Evolutionary conservation across 139 green algal genomes (phyloP), one percentile per base, ranked within the genome.

Genomic region (Chlorella ohadii): DNA sequence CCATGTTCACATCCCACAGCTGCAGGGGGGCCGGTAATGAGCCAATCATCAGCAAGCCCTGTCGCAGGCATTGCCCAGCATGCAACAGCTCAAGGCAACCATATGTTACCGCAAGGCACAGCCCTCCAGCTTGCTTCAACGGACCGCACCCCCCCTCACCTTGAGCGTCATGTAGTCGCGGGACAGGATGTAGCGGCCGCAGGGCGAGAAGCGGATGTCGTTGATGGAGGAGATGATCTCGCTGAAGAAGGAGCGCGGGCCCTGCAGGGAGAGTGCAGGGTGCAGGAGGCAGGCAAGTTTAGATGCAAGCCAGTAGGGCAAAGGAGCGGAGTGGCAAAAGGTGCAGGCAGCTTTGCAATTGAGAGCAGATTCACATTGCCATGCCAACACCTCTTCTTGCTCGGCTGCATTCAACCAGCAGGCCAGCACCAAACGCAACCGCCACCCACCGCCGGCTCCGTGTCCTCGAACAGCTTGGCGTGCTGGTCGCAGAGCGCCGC

Each of bases 91-190:
- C n/a, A n/a, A n/a, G n/a, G n/a, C n/a, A n/a, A n/a, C n/a, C n/a
- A n/a, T n/a, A n/a, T n/a, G n/a, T n/a, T n/a, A 59, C 51, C 44
- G 12, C 51, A 59, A 59, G 12, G 51, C 51, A 59, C n/a, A 59
- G 51, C 51, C 51, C 51, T 59, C 15, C 12, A 59, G 51, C 51
- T 22, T n/a, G n/a, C n/a, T n/a, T n/a, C n/a, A n/a, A n/a, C n/a
- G n/a, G n/a, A n/a, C n/a, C n/a, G n/a, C n/a, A n/a, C n/a, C n/a
- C n/a, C n/a, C n/a, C 12, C 51, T 13, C 51, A 59, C 51, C 51
- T 98, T 99, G 23, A 99, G 84, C 16, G 92, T 98, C 96, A 99
- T 98, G 94, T 99, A 99, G 92, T 99, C 97, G 1, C 97, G 89
- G 44, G 87, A 89, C 20, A 99, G 67, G 67, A 99, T 92, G 91